phyloP scores from a whole-genome alignment of 2,329 filamentous ascomycete genomes.

The Colletotrichum ledebouriae region DNA sequence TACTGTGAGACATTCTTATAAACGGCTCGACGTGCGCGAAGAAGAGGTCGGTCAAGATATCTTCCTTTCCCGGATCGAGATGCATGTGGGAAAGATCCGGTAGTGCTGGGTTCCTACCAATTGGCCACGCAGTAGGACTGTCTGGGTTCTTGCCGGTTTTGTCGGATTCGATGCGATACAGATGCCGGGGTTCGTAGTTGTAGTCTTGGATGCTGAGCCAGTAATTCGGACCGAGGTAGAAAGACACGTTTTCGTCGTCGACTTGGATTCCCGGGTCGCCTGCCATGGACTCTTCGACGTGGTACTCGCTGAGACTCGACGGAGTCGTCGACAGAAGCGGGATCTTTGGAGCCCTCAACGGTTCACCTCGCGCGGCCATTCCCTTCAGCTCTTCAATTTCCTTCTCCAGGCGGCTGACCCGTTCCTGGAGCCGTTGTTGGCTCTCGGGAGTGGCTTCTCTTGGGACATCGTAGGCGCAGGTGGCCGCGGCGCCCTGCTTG shows the following conservation, averaged over 20 bases:
- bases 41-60: slow-evolving; percentile 35
- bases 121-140: slow-evolving; percentile 33
- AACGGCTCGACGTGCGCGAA: slow-evolving; percentile 35
- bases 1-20: slow-evolving; percentile 26
- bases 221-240: slow-evolving; percentile 39
- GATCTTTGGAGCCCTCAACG: not conserved
- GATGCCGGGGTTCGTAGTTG: slow-evolving; percentile 38
- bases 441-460: slow-evolving; percentile 28
- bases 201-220: slow-evolving; percentile 40
- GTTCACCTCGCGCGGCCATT: slow-evolving; percentile 20
- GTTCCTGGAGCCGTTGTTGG: slow-evolving; percentile 36
- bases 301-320: slow-evolving; percentile 11
- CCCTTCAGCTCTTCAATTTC: slow-evolving; percentile 34
- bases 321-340: slow-evolving; percentile 19
- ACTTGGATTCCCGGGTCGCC: slow-evolving; percentile 39
- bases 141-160: slow-evolving; percentile 29
- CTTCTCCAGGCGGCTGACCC: slow-evolving; percentile 36
- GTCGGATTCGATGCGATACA: slow-evolving; percentile 35
- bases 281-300: slow-evolving; percentile 24
- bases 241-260: slow-evolving; percentile 40
- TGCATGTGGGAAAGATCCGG: slow-evolving; percentile 31
- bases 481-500: slow-evolving; percentile 32
- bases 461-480: slow-evolving; percentile 35
- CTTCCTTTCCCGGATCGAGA: slow-evolving; percentile 35
- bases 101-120: slow-evolving; percentile 26